Evolutionary conservation across 495 filamentous ascomycete genomes (phyloP), one percentile per base, ranked within the genome.

Genomic region (Penicillium canescens): DNA sequence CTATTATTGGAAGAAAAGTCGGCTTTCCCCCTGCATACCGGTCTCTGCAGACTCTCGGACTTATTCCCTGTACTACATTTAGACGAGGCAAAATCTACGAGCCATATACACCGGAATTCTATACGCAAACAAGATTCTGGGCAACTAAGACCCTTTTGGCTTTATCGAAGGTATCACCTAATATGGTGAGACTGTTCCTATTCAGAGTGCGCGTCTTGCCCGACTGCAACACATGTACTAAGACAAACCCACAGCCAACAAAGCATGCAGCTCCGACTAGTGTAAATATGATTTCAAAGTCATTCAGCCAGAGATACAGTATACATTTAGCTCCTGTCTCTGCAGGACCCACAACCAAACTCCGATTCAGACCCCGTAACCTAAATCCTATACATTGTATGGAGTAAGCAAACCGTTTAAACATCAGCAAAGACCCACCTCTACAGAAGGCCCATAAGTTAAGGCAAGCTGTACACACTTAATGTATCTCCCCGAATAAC

Each of bases 21-120:
- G 38, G 26, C 26, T 41, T 10, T 34, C 26, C 47, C 47, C 38
- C 18, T 42, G 38, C 47, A 50, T 41, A 41, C 35, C 28, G 28
- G 28, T 31, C 28, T 24, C 23, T 50, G 46, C 37, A 34, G 28
- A 8, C 28, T 26, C 37, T 35, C 37, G 47, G 37, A 41, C 26
- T 37, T 42, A 41, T 41, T 37, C 33, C 36, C 47, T 34, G 47
- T 42, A 39, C 47, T 12, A 42, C 47, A 31, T 4, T 2, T 12
- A 11, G 4, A 37, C n/a, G 10, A 36, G 16, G 7, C 14, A 12
- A 36, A 46, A 35, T 18, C 6, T 46, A 36, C 31, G 33, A 35
- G 11, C 28, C 28, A 35, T 31, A 41, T 14, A 24, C 37, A 21
- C 36, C 24, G n/a, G 28, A 21, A 40, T 42, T 28, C 3, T 13